These are phyloP conservation scores for Adansonia gregorii DNA, from an alignment of 441 rosid genomes.

Conservation along the genomic window DNA sequence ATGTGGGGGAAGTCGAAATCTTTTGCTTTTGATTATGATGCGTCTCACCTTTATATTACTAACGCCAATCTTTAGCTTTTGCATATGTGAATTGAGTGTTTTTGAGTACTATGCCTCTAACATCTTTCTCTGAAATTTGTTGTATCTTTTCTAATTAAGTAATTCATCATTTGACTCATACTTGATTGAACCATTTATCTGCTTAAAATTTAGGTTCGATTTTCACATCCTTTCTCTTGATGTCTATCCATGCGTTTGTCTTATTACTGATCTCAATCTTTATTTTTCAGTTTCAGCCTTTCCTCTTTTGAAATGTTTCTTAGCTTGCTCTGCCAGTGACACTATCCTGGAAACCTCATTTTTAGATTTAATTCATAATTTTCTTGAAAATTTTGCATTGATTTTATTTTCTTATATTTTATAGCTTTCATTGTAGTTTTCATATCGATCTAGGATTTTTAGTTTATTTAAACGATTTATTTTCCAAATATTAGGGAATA, in stretches of 20 bases:
- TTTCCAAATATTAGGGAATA: conserved; percentile 13
- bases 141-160: background rate
- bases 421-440: background rate
- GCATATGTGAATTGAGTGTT: background rate
- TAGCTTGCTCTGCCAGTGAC: background rate
- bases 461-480: background rate
- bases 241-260: background rate
- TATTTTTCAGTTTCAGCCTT: background rate
- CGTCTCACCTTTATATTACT: background rate
- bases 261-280: background rate
- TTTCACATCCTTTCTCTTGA: background rate
- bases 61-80: background rate
- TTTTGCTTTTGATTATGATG: conserved; percentile 8
- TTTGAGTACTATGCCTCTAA: background rate
- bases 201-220: background rate
- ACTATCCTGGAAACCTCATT: background rate
- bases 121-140: conserved; percentile 6
- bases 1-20: background rate
- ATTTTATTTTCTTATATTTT: conserved; percentile 11
- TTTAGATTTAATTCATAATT: background rate
- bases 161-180: background rate
- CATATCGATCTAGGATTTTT: background rate
- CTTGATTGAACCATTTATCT: background rate
- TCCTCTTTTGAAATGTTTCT: background rate
- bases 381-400: background rate